These are phyloP conservation scores for Bullera alba DNA, from an alignment of 768 basidiomycete species.

Conservation along the genomic window DNA sequence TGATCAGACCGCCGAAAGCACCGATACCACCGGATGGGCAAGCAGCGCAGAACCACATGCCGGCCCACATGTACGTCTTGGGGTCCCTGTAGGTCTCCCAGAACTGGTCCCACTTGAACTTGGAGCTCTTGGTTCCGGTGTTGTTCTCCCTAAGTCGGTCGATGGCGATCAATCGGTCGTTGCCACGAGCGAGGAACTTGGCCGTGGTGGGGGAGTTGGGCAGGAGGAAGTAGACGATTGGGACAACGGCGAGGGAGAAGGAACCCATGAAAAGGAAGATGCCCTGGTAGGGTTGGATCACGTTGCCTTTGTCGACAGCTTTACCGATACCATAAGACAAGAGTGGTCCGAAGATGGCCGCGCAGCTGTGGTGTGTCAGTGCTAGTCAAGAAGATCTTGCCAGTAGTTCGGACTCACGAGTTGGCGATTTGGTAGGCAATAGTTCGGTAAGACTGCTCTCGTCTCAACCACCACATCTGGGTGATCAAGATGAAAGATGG, in stretches of 20 bases:
- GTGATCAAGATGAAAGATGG: constrained; percentile 52
- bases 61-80: constrained; percentile 37
- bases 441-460: constrained; percentile 29
- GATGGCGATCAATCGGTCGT: constrained; percentile 41
- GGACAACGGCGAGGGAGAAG: constrained; percentile 29
- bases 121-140: constrained; percentile 37
- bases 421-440: constrained; percentile 43
- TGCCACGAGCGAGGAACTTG: constrained; percentile 36
- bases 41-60: constrained; percentile 42
- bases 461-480: constrained; percentile 40
- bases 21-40: constrained; percentile 39
- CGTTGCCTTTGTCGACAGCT: constrained; percentile 6
- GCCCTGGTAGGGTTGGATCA: constrained; percentile 31
- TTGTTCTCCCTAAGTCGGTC: constrained; percentile 42
- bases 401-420: too few species aligned
- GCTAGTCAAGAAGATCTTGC: too few species aligned
- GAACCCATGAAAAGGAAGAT: constrained; percentile 42
- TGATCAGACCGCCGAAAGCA: constrained; percentile 39
- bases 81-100: constrained; percentile 37
- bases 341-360: constrained; percentile 29
- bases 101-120: constrained; percentile 39
- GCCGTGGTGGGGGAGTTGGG: constrained; percentile 42
- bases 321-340: constrained; percentile 30
- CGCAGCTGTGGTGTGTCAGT: too few species aligned
- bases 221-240: constrained; percentile 33